A percentile compares a stretch with the other conserved stretches of the same genome.
Evolutionary conservation across 2,329 filamentous ascomycete species (phyloP).

Genomic region (Scytalidium lignicola): DNA sequence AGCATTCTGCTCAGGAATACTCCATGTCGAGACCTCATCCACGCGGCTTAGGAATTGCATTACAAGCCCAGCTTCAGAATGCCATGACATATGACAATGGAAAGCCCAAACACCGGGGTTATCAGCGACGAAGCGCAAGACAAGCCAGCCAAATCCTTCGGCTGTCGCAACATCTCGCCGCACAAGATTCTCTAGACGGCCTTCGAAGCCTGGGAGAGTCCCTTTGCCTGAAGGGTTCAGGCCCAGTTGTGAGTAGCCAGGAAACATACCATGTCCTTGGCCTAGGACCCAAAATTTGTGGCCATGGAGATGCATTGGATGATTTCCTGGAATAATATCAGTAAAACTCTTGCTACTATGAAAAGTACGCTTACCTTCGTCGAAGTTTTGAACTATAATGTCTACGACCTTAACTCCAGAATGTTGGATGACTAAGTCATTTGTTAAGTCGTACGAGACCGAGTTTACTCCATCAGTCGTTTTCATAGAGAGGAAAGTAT

Average conservation of each 20-base stretch:
- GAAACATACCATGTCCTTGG: constrained; percentile 59
- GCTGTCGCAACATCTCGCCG: constrained; percentile 49
- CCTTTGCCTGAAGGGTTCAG: constrained; percentile 30
- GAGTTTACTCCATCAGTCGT: constrained; percentile 46
- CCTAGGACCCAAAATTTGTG: constrained; percentile 61
- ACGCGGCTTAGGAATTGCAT: constrained; percentile 53
- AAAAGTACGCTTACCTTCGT: constrained; percentile 41
- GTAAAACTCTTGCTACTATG: too few relatives aligned
- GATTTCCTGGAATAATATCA: constrained; percentile 35
- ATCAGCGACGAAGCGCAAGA: constrained; percentile 50
- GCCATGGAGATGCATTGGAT: constrained; percentile 73
- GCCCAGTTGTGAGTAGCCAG: constrained; percentile 35
- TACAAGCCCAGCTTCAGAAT: constrained; percentile 50
- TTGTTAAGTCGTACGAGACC: constrained; percentile 36
- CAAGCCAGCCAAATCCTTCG: constrained; percentile 48
- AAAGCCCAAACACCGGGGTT: constrained; percentile 55
- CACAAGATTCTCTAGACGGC: constrained; percentile 33
- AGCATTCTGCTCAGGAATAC: constrained; percentile 39
- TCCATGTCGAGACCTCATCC: constrained; percentile 38
- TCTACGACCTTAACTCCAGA: constrained; percentile 59
- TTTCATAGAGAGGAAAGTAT: constrained; percentile 39
- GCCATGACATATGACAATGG: constrained; percentile 56
- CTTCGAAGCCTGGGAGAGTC: constrained; percentile 29
- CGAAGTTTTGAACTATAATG: constrained; percentile 72
- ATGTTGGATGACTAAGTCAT: constrained; percentile 59